Evolutionary conservation across 2,329 filamentous ascomycete species (phyloP), one percentile per base, ranked within the genome.

Genomic region (Colletotrichum sp.): DNA sequence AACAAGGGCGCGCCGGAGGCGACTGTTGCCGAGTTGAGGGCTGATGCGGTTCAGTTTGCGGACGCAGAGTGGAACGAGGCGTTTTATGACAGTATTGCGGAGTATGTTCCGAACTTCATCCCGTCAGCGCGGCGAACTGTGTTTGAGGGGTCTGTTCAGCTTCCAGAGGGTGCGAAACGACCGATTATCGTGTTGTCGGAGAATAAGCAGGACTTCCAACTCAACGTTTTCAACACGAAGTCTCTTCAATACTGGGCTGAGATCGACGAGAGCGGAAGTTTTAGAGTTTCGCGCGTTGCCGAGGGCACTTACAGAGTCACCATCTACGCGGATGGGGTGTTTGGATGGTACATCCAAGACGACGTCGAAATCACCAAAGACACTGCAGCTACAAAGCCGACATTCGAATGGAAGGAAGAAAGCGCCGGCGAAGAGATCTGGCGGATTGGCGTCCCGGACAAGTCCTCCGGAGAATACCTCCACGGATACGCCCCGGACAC

Each of bases 221-320:
- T 83, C 34, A 83, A 93, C 74, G 89, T 88, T 1, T 83, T 88
- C 8, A 88, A 92, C 70, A 82, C 85, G 5, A 84, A 84, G n/a
- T 88, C 90, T 1, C 90, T 91, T 70, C 92, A 93, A 80, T 93
- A 93, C 83, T 93, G 92, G 92, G 86, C 85, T 0, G 87, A 90
- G 18, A 86, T 92, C 9, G 83, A 88, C 59, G 59, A 74, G 0
- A 84, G 81, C 2, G 91, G 91, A 3, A 81, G 82, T 6, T 89
- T 91, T 7, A 83, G 81, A 12, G 92, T 94, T 16, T 85, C 86
- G 85, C 28, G 85, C 86, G 88, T 93, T 32, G 90, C 88, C 75
- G 88, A 87, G 4, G 92, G 90, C 3, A 90, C 84, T 0, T 93
- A 93, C 82, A 86, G 92, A 3, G 83, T 93, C 9, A 93, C 92